Evolutionary conservation across 2,329 filamentous ascomycete species (phyloP).

Genomic region (Phialophora tarda): DNA sequence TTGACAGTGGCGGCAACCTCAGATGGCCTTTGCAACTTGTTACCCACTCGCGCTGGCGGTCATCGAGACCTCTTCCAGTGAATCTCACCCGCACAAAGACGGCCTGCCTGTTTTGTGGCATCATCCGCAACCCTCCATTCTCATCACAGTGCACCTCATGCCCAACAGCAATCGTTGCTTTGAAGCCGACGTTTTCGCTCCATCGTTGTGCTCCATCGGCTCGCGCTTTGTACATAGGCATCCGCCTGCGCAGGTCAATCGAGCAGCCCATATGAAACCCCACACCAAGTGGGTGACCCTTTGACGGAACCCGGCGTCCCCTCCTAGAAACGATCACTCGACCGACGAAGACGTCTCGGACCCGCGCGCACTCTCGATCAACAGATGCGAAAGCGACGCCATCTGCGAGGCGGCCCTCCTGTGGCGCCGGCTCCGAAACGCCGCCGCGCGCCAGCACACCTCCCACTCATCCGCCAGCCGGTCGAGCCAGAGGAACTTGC

Average conservation of each 20-base stretch:
- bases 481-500: conserved; percentile 25
- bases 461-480: conserved; percentile 29
- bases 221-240: too few relatives aligned
- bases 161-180: too few relatives aligned
- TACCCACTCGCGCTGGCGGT: neutral
- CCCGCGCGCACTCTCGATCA: conserved; percentile 10
- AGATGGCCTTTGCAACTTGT: neutral
- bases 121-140: too few relatives aligned
- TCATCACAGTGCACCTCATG: too few relatives aligned
- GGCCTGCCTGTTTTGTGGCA: neutral
- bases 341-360: conserved; percentile 10
- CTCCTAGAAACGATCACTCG: neutral
- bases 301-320: too few relatives aligned
- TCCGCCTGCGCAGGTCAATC: too few relatives aligned
- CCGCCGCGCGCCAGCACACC: conserved; percentile 29
- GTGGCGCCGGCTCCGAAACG: conserved; percentile 18
- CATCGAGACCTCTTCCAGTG: neutral
- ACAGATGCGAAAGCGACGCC: conserved; percentile 3
- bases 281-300: too few relatives aligned
- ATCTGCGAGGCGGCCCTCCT: conserved; percentile 25
- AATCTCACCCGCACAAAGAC: neutral
- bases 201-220: too few relatives aligned
- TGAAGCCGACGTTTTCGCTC: too few relatives aligned
- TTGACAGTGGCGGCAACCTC: neutral
- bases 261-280: too few relatives aligned